Conservation (phyloP, 768 basidiomycete species). For the Auricularia heimuer region DNA sequence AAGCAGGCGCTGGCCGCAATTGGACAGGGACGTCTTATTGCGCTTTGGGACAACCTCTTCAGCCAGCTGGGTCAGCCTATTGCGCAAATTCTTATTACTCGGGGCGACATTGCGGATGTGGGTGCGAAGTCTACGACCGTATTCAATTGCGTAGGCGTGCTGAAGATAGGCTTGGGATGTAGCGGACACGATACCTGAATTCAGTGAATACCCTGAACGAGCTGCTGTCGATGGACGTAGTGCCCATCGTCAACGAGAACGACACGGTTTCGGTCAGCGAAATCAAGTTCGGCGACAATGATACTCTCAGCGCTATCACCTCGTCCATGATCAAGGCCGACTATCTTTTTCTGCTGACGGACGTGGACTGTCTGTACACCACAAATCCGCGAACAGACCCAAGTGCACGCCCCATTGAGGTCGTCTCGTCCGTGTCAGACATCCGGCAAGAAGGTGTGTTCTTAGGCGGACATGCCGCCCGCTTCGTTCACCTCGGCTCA, state of each 20-base stretch:
- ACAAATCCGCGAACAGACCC: slow-evolving; percentile 91
- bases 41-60: slow-evolving; percentile 95
- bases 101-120: slow-evolving; percentile 96
- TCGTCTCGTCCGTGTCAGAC: slow-evolving; percentile 71
- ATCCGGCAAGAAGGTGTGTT: slow-evolving; percentile 68
- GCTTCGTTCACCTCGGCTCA: neutral
- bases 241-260: slow-evolving; percentile 98
- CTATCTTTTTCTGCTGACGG: slow-evolving; percentile 92
- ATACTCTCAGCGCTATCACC: slow-evolving; percentile 94
- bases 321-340: slow-evolving; percentile 97
- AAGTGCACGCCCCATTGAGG: slow-evolving; percentile 64
- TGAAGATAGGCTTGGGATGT: slow-evolving; percentile 1
- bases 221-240: slow-evolving; percentile 83
- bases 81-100: slow-evolving; percentile 86
- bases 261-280: slow-evolving; percentile 98
- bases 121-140: slow-evolving; percentile 14
- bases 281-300: slow-evolving; percentile 99
- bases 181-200: slow-evolving; percentile 94
- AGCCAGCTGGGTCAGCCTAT: slow-evolving; percentile 90
- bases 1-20: slow-evolving; percentile 97
- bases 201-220: slow-evolving; percentile 94
- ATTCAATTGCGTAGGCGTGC: slow-evolving; percentile 6
- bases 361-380: slow-evolving; percentile 93
- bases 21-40: slow-evolving; percentile 92
- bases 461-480: slow-evolving; percentile 9